Base-by-base conservation (phyloP, 805 yeast species). In the Citeromyces matritensis region DNA sequence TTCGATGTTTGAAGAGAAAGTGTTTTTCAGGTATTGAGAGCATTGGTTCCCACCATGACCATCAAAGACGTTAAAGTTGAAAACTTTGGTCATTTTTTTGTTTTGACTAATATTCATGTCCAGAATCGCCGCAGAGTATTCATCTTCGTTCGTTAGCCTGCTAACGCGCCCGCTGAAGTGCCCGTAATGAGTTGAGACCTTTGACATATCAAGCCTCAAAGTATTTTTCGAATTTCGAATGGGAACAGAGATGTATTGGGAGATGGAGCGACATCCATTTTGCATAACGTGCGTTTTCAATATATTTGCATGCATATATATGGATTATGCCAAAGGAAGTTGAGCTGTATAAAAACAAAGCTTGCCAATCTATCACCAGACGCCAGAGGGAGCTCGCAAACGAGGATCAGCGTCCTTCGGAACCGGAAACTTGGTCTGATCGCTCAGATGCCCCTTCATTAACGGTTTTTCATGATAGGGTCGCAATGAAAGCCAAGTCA, bases 41-140 rank as follows among this genome's bases (percentile, higher is more conserved):
- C 94, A 82, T 33, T 75, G 74, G 15, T 61, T 63, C 14, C 95
- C 94, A 6, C 97, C 98, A 54, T 91, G 98, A 7, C 98, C 98
- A 54, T 91, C 98, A 51, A 81, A 85, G 2, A 91, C 65, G 29
- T 72, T 70, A 43, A 82, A 74, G 40, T 70, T 72, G 55, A 88
- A 80, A 12, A 75, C 72, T 31, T 56, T 42, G 15, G 41, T 37
- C 17, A 17, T 8, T 10, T 28, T 29, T 24, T 23, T 15, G 13
- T 21, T n/a, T 9, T 37, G 35, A 4, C 24, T n/a, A 15, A 51
- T 29, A 31, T 49, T 45, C 24, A 49, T 32, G 27, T 51, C 51
- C 27, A 52, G 24, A 6, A 51, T 34, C 1, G 69, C 69, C 13
- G 85, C 82, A 32, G 70, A 67, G 51, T 69, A 79, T 29, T 71